Evolutionary conservation across 2,329 filamentous ascomycete genomes (phyloP).

Genomic region (Aspergillus sp.): DNA sequence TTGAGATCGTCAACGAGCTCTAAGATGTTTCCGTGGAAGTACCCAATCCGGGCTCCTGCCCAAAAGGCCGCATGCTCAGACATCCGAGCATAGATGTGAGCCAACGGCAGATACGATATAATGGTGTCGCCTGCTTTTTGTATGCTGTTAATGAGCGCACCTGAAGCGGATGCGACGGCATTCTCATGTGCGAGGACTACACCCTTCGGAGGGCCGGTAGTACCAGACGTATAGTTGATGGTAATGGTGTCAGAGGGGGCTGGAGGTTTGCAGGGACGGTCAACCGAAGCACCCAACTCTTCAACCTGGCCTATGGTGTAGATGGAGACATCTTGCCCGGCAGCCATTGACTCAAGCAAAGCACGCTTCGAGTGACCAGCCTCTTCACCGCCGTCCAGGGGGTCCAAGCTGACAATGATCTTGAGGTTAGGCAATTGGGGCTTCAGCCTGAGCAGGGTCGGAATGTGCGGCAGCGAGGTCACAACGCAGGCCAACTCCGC

Average conservation of each 20-base stretch:
- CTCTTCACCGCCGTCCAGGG: conserved; percentile 76
- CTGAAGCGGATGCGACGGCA: conserved; percentile 71
- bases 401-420: conserved; percentile 83
- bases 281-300: conserved; percentile 70
- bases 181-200: conserved; percentile 75
- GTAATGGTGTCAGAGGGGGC: conserved; percentile 76
- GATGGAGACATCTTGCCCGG: conserved; percentile 72
- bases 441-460: conserved; percentile 76
- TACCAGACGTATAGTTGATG: conserved; percentile 67
- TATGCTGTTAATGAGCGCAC: conserved; percentile 58
- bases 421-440: conserved; percentile 78
- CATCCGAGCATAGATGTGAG: conserved; percentile 90
- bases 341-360: conserved; percentile 73
- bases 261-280: conserved; percentile 71
- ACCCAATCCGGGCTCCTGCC: conserved; percentile 75
- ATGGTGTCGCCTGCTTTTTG: conserved; percentile 63
- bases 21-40: conserved; percentile 88
- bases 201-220: conserved; percentile 65
- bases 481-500: conserved; percentile 73
- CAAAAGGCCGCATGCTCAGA: conserved; percentile 74
- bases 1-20: conserved; percentile 91
- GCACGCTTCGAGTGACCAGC: conserved; percentile 76
- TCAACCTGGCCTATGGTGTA: conserved; percentile 81
- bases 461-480: conserved; percentile 77
- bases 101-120: conserved; percentile 87